These are phyloP conservation scores for Phytophthora palmivora DNA, from an alignment of 352 stramenopile genomes.

Conservation along the genomic window DNA sequence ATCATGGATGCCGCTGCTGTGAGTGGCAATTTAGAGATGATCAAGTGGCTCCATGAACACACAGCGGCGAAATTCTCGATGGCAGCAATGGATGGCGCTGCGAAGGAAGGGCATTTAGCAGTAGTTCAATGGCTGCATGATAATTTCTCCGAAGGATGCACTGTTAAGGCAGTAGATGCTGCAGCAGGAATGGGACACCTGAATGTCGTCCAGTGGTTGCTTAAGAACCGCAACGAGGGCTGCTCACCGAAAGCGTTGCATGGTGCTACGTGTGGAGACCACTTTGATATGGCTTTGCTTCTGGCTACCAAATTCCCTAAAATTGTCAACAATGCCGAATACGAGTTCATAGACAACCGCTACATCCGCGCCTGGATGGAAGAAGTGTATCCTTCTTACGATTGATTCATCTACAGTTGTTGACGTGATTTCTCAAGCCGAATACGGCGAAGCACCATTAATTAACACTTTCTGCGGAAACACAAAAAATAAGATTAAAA, in stretches of 20 bases:
- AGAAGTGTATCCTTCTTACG: conserved; percentile 1
- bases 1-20: conserved; percentile 31
- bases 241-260: conserved; percentile 38
- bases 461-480: no score
- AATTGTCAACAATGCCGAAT: conserved; percentile 1
- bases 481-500: no score
- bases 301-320: conserved; percentile 23
- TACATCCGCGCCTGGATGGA: conserved; percentile 19
- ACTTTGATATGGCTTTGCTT: conserved; percentile 47
- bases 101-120: conserved; percentile 27
- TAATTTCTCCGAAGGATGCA: conserved; percentile 37
- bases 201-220: conserved; percentile 33
- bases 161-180: conserved; percentile 41
- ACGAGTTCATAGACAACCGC: conserved; percentile 19
- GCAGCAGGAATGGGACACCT: conserved; percentile 35
- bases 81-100: conserved; percentile 29
- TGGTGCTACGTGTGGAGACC: conserved; percentile 25
- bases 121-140: conserved; percentile 36
- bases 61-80: conserved; percentile 24
- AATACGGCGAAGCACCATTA: no score
- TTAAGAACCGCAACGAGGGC: conserved; percentile 25
- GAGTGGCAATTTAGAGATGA: conserved; percentile 35
- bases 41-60: conserved; percentile 37
- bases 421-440: no score
- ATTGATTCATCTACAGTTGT: no score